Evolutionary conservation across 768 basidiomycete species (phyloP).

Genomic region (Pseudohyphozyma bogoriensis): DNA sequence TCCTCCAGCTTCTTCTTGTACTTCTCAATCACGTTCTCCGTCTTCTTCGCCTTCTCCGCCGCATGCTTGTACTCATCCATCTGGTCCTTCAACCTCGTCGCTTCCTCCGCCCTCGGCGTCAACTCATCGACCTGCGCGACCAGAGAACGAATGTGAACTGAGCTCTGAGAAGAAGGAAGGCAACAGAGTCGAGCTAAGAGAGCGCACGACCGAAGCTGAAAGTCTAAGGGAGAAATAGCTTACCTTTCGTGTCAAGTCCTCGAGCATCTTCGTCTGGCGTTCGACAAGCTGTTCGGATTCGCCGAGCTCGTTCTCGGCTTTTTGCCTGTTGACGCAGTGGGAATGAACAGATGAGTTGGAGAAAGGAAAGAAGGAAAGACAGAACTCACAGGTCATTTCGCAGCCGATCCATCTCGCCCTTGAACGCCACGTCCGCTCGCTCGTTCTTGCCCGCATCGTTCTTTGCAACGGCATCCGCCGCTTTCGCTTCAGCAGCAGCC

Average conservation of each 20-base stretch:
- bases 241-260: slow-evolving; percentile 62
- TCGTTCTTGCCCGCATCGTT: neutral
- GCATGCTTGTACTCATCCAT: slow-evolving; percentile 92
- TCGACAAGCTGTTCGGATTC: slow-evolving; percentile 74
- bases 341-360: neutral
- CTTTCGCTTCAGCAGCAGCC: neutral
- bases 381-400: slow-evolving; percentile 68
- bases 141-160: slow-evolving; percentile 3
- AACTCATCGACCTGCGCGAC: slow-evolving; percentile 57
- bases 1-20: slow-evolving; percentile 98
- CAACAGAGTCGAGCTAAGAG: neutral
- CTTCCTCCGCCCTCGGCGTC: slow-evolving; percentile 64
- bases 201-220: neutral
- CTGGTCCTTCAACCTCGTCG: slow-evolving; percentile 73
- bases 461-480: neutral
- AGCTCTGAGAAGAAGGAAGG: neutral
- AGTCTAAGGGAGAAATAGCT: slow-evolving; percentile 4
- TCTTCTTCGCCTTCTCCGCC: slow-evolving; percentile 82
- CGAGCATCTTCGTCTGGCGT: slow-evolving; percentile 57
- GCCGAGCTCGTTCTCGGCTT: slow-evolving; percentile 83
- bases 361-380: neutral
- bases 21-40: slow-evolving; percentile 96
- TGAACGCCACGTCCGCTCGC: slow-evolving; percentile 43
- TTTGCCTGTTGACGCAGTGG: slow-evolving; percentile 53
- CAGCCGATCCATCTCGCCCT: slow-evolving; percentile 70